A percentile compares a stretch with the other conserved stretches of the same genome.
phyloP scores from a whole-genome alignment of 768 basidiomycete species.

The Chalciporus sphaerocephalus region DNA sequence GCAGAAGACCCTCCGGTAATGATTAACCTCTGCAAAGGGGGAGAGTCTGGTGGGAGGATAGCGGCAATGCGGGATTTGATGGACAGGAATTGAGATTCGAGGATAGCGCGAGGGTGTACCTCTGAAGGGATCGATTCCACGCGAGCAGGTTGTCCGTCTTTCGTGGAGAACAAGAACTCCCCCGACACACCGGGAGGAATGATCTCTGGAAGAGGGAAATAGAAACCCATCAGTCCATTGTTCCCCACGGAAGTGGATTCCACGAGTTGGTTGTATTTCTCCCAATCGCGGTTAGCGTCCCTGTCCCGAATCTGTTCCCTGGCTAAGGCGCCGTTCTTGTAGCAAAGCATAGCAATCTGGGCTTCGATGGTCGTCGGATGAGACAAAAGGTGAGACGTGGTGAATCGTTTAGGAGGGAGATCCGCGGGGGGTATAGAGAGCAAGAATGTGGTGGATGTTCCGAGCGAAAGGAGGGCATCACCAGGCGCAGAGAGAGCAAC shows the following conservation, averaged over 20 bases:
- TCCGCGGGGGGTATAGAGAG: constrained; percentile 68
- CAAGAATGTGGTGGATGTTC: constrained; percentile 84
- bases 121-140: constrained; percentile 36
- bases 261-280: constrained; percentile 62
- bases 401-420: constrained; percentile 62
- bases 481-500: constrained; percentile 66
- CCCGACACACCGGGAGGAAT: constrained; percentile 57
- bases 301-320: constrained; percentile 71
- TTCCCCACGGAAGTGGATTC: constrained; percentile 52
- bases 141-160: constrained; percentile 24
- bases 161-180: constrained; percentile 55
- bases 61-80: constrained; percentile 68
- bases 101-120: constrained; percentile 67
- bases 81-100: constrained; percentile 82
- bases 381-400: constrained; percentile 69
- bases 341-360: constrained; percentile 88
- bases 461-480: constrained; percentile 81
- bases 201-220: background rate
- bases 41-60: constrained; percentile 56
- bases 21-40: constrained; percentile 57
- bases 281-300: constrained; percentile 61
- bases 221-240: constrained; percentile 35
- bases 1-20: constrained; percentile 76
- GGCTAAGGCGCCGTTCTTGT: constrained; percentile 83
- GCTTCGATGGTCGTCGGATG: constrained; percentile 60